A percentile compares a stretch with the other conserved stretches of the same genome.
Conservation (phyloP, 495 filamentous ascomycete species). For the Entonaema liquescens region DNA sequence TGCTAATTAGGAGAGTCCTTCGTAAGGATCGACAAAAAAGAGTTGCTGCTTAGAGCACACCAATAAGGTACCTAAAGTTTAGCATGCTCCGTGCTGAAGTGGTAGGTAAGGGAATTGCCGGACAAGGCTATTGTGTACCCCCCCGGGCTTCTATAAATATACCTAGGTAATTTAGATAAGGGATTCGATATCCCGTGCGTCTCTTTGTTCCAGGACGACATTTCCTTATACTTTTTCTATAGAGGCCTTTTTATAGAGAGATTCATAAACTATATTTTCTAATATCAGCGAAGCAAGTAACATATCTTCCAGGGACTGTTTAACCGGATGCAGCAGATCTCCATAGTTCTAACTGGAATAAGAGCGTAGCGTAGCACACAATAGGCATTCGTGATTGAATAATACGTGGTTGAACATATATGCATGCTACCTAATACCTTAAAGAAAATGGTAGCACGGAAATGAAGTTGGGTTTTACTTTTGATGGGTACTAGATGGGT, state of each 20-base stretch:
- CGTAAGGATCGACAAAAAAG: background rate
- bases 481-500: background rate
- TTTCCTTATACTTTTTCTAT: background rate
- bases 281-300: background rate
- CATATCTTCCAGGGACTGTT: background rate
- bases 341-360: background rate
- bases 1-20: background rate
- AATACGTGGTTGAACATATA: background rate
- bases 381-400: background rate
- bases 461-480: background rate
- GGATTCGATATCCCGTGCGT: background rate
- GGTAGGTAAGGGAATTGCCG: background rate
- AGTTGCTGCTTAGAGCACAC: background rate
- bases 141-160: background rate
- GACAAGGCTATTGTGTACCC: slow-evolving; percentile 7
- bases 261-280: background rate
- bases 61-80: background rate
- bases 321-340: background rate
- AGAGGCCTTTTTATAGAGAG: too few species aligned
- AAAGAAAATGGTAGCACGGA: background rate
- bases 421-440: background rate
- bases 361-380: background rate
- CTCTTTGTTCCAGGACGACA: slow-evolving; percentile 2
- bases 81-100: background rate
- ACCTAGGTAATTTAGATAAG: slow-evolving; percentile 3